Conservation (phyloP, 2,329 filamentous ascomycete genomes). For the Verticillium longisporum region DNA sequence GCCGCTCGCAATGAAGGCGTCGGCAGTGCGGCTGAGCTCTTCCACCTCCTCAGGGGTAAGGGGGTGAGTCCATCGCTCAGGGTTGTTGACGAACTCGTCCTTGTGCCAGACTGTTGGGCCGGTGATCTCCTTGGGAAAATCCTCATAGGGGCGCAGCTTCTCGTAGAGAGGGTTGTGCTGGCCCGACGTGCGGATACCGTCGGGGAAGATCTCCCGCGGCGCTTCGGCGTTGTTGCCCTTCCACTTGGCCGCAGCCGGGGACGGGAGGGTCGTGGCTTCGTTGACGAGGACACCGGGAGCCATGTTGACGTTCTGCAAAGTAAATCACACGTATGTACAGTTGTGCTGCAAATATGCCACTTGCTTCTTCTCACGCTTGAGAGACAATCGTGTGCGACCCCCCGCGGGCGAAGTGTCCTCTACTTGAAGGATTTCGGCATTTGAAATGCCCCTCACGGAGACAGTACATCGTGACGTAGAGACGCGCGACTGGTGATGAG, state of each 20-base stretch:
- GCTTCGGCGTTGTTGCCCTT: constrained; percentile 24
- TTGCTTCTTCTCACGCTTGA: background rate
- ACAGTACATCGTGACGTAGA: background rate
- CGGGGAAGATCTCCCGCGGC: constrained; percentile 32
- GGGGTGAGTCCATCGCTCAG: constrained; percentile 65
- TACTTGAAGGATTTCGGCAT: background rate
- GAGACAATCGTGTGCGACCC: background rate
- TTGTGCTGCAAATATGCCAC: background rate
- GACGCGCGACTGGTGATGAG: background rate
- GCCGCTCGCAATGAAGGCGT: constrained; percentile 59
- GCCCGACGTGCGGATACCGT: constrained; percentile 50
- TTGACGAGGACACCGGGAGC: constrained; percentile 13
- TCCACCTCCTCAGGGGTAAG: constrained; percentile 60
- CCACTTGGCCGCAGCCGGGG: constrained; percentile 3
- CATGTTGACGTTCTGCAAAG: constrained; percentile 4
- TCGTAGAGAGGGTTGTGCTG: constrained; percentile 66
- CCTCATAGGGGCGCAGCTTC: constrained; percentile 56
- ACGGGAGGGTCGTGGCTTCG: constrained; percentile 6
- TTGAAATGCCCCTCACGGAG: background rate
- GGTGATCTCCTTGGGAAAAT: constrained; percentile 64
- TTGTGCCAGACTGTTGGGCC: constrained; percentile 68
- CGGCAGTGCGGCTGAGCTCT: constrained; percentile 60
- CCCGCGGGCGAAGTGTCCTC: background rate
- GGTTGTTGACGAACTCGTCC: constrained; percentile 54
- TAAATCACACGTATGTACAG: background rate